Percentiles rank a stretch among this genome's conserved stretches.
These are phyloP conservation scores for Leucocoprinus leucothites DNA, from an alignment of 768 basidiomycete genomes.

Conservation along the genomic window DNA sequence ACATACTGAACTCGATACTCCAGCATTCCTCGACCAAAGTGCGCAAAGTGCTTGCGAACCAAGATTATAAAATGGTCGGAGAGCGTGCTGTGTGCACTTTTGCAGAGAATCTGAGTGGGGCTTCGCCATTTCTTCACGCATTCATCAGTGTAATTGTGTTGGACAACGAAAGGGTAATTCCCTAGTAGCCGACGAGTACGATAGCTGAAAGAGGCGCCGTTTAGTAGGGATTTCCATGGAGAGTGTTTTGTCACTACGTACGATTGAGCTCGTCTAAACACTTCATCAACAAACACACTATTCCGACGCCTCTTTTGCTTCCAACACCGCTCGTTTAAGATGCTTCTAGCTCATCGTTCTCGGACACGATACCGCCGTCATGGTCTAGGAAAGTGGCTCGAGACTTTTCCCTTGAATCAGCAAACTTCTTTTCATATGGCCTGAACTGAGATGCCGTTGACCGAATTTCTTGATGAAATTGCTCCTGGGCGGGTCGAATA, in stretches of 20 bases:
- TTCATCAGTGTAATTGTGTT: constrained; percentile 42
- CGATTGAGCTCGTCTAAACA: constrained; percentile 19
- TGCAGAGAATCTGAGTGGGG: constrained; percentile 47
- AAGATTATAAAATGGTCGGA: constrained; percentile 36
- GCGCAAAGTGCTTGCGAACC: constrained; percentile 45
- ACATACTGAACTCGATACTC: constrained; percentile 43
- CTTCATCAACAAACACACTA: constrained; percentile 25
- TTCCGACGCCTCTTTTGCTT: not conserved
- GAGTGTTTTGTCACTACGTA: not conserved
- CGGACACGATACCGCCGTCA: constrained; percentile 24
- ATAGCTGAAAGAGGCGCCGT: constrained; percentile 21
- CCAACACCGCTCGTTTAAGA: not conserved
- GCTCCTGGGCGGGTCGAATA: constrained; percentile 47
- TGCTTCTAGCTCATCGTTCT: not conserved
- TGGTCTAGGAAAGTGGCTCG: not conserved
- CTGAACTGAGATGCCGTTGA: constrained; percentile 9
- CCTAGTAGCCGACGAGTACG: constrained; percentile 70
- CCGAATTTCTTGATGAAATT: constrained; percentile 46
- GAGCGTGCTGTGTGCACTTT: constrained; percentile 33
- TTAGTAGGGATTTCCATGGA: too few species aligned
- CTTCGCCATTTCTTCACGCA: constrained; percentile 45
- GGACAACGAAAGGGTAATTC: constrained; percentile 62
- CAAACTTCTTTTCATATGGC: constrained; percentile 9
- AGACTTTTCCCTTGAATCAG: not conserved
- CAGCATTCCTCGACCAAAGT: constrained; percentile 51